phyloP scores from a whole-genome alignment of 306 rosid species.

The Sechiopsis laciniata region DNA sequence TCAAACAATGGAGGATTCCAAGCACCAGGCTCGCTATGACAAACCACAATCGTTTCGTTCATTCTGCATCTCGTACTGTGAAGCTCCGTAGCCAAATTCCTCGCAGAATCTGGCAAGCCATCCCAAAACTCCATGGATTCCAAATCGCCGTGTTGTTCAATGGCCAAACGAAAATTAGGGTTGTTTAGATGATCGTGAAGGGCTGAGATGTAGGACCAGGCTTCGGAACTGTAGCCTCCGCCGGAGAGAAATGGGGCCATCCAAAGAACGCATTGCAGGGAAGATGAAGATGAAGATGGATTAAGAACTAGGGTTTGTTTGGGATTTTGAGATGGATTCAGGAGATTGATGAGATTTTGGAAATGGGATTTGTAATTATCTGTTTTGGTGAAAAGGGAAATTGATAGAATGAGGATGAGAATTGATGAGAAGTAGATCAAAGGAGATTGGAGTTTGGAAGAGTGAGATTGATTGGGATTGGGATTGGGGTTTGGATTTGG shows the following conservation, averaged over 20 bases:
- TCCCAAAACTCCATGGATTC: constrained; percentile 66
- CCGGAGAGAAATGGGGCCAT: constrained; percentile 88
- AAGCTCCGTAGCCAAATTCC: constrained; percentile 49
- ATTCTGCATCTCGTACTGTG: constrained; percentile 43
- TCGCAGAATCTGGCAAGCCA: constrained; percentile 46
- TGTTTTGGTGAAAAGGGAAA: constrained; percentile 41
- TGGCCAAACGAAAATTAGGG: constrained; percentile 46
- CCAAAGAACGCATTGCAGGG: constrained; percentile 59
- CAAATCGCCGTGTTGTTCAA: constrained; percentile 67
- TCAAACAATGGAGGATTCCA: constrained; percentile 77
- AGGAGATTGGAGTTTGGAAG: constrained; percentile 30
- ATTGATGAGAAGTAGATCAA: constrained; percentile 34
- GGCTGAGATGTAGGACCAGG: constrained; percentile 70
- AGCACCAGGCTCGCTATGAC: constrained; percentile 88
- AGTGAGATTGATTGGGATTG: constrained; percentile 24
- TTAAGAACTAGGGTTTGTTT: constrained; percentile 11
- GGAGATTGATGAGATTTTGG: constrained; percentile 29
- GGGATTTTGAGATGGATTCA: constrained; percentile 29
- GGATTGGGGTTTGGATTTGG: constrained; percentile 26
- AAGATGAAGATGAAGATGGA: constrained; percentile 21
- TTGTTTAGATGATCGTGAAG: constrained; percentile 37
- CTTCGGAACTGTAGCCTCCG: constrained; percentile 85
- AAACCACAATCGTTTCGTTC: constrained; percentile 62
- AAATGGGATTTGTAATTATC: constrained; percentile 30
- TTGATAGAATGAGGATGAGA: constrained; percentile 45